These are phyloP conservation scores for Ceratobasidium theobromae DNA, from an alignment of 1,284 basidiomycete species.

Conservation along the genomic window DNA sequence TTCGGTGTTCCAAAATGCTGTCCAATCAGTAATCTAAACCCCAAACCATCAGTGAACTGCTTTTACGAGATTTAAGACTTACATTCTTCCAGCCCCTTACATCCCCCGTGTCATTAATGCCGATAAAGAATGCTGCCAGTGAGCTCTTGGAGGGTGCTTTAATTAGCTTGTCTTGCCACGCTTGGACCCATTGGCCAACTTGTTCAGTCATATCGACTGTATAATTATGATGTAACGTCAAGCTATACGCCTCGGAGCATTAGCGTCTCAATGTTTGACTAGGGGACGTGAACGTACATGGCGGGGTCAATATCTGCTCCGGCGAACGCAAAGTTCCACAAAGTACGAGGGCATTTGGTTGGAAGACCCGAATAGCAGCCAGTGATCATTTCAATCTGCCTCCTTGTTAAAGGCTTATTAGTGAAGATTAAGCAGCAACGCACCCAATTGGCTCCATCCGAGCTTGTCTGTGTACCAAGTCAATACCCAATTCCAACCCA, in stretches of 20 bases:
- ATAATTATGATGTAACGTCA: constrained; percentile 49
- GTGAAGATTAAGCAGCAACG: not conserved
- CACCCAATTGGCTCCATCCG: constrained; percentile 19
- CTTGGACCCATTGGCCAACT: constrained; percentile 51
- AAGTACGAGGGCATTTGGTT: constrained; percentile 17
- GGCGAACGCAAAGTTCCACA: constrained; percentile 61
- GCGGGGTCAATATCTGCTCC: constrained; percentile 54
- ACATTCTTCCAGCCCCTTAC: constrained; percentile 51
- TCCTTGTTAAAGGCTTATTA: not conserved
- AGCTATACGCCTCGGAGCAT: constrained; percentile 35
- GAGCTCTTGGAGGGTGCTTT: constrained; percentile 45
- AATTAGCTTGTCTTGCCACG: not conserved
- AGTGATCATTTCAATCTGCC: constrained; percentile 29
- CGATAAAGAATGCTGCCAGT: constrained; percentile 59
- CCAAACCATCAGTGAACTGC: not conserved
- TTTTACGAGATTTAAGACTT: constrained; percentile 20
- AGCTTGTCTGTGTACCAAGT: constrained; percentile 1
- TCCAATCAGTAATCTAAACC: constrained; percentile 39
- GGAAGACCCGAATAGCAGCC: constrained; percentile 31
- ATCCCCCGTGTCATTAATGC: constrained; percentile 60
- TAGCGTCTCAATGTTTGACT: not conserved
- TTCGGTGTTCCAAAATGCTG: constrained; percentile 54
- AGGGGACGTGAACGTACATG: constrained; percentile 44
- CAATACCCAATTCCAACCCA: not conserved
- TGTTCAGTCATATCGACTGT: constrained; percentile 54